Conservation (phyloP, 164 flowering plant species). For the Vitis cinerea region DNA sequence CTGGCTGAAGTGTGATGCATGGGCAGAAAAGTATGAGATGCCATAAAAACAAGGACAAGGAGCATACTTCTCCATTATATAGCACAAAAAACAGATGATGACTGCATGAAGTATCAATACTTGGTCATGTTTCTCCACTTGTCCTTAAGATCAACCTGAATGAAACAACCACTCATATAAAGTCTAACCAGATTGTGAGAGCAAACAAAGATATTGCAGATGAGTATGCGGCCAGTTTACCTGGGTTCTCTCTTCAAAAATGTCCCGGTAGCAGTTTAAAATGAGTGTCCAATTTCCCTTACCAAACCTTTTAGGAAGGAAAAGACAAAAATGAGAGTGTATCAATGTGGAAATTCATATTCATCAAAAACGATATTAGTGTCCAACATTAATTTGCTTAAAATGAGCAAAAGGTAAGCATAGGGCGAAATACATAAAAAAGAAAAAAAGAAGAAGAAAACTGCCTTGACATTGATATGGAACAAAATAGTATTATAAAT, state of each 20-base stretch:
- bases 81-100: not conserved
- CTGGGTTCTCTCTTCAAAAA: constrained; percentile 60
- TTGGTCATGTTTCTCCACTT: constrained; percentile 68
- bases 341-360: not conserved
- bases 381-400: too few species aligned
- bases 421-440: too few species aligned
- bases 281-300: constrained; percentile 71
- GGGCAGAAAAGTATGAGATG: too few species aligned
- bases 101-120: not conserved
- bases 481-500: too few species aligned
- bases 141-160: constrained; percentile 75
- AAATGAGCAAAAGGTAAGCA: too few species aligned
- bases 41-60: too few species aligned
- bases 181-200: not conserved
- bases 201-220: not conserved
- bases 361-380: not conserved
- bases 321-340: not conserved
- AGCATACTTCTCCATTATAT: too few species aligned
- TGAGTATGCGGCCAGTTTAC: constrained; percentile 22
- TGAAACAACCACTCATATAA: not conserved
- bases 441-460: too few species aligned
- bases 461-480: too few species aligned
- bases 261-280: constrained; percentile 26
- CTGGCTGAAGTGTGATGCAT: too few species aligned
- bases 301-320: constrained; percentile 41